These are phyloP conservation scores for Lepiota venenata DNA, from an alignment of 768 basidiomycete species.

Conservation along the genomic window DNA sequence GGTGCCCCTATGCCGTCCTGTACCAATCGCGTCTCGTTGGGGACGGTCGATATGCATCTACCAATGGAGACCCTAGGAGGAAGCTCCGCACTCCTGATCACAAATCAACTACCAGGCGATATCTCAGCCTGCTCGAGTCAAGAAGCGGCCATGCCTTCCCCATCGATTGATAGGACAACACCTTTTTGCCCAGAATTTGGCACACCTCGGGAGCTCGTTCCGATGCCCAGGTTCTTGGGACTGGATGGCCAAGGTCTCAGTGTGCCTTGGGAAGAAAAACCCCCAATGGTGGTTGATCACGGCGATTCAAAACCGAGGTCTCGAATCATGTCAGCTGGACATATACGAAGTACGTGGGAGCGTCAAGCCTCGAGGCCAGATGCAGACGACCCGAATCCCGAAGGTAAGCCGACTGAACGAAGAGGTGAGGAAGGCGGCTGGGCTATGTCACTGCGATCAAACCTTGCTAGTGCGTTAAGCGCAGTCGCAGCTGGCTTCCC, in stretches of 20 bases:
- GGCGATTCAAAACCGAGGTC: conserved; percentile 17
- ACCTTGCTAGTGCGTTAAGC: conserved; percentile 46
- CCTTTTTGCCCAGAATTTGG: conserved; percentile 17
- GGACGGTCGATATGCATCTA: conserved; percentile 4
- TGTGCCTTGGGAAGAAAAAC: conserved; percentile 26
- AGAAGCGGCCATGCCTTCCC: neutral
- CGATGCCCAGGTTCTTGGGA: conserved; percentile 29
- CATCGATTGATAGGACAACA: conserved; percentile 17
- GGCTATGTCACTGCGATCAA: conserved; percentile 39
- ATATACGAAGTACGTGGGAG: conserved; percentile 10
- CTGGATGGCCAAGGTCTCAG: conserved; percentile 26
- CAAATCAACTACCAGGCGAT: conserved; percentile 7
- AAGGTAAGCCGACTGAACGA: neutral
- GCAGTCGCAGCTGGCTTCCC: conserved; percentile 42
- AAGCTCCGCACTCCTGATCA: conserved; percentile 2
- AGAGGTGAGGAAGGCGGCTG: conserved; percentile 28
- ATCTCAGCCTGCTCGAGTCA: conserved; percentile 5
- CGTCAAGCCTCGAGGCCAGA: neutral
- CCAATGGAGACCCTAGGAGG: conserved; percentile 6
- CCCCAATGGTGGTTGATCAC: conserved; percentile 16
- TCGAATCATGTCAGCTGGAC: conserved; percentile 16
- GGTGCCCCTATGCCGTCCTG: neutral
- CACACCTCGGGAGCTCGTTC: conserved; percentile 20
- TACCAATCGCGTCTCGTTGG: conserved; percentile 2
- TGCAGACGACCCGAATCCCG: neutral